These are phyloP conservation scores for Podila minutissima DNA, from an alignment of 192 early-diverging fungal species.

Conservation along the genomic window DNA sequence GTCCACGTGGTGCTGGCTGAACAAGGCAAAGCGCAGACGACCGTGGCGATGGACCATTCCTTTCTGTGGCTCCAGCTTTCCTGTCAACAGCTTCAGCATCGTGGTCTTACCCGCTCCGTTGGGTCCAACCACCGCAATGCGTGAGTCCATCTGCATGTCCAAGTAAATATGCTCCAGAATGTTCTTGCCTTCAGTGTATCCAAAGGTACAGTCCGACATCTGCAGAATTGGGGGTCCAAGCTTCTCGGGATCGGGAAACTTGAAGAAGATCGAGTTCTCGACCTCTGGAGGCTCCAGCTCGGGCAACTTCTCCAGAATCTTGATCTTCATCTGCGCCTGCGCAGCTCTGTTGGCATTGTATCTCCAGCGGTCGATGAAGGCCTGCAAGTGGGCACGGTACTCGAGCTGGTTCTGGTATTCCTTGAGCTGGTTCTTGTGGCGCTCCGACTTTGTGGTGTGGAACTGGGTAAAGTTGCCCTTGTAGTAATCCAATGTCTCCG, in stretches of 20 bases:
- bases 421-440: constrained; percentile 87
- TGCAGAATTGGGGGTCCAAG: constrained; percentile 97
- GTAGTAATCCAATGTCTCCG: constrained; percentile 93
- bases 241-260: constrained; percentile 93
- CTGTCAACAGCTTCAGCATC: constrained; percentile 91
- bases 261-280: constrained; percentile 83
- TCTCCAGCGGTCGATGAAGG: constrained; percentile 98
- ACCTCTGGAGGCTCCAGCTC: constrained; percentile 88
- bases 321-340: constrained; percentile 98
- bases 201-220: constrained; percentile 92
- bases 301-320: constrained; percentile 97
- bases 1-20: constrained; percentile 98
- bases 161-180: constrained; percentile 89
- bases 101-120: constrained; percentile 99
- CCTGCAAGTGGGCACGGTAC: constrained; percentile 95
- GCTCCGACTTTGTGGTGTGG: constrained; percentile 89
- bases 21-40: constrained; percentile 92
- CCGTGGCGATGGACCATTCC: constrained; percentile 93
- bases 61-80: constrained; percentile 77
- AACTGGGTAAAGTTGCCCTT: constrained; percentile 95
- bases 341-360: constrained; percentile 98
- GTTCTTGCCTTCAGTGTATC: constrained; percentile 81
- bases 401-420: constrained; percentile 98
- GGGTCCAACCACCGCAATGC: constrained; percentile 98
- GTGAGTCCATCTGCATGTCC: constrained; percentile 96